phyloP scores from a whole-genome alignment of 1,284 basidiomycete species.

The Bondarzewia mesenterica region DNA sequence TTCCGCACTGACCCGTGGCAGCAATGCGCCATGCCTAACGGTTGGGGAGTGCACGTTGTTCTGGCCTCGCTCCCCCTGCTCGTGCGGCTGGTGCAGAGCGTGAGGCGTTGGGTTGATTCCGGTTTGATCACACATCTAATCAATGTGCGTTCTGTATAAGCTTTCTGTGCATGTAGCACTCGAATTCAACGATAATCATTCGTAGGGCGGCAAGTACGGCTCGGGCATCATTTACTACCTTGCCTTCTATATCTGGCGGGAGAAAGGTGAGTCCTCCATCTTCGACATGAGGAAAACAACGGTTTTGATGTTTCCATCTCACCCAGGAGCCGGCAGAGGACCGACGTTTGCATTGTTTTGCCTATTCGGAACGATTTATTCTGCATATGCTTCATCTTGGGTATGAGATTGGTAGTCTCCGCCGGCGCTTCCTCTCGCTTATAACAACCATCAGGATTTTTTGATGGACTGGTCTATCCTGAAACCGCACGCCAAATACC shows the following conservation, averaged over 20 bases:
- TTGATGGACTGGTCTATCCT: slow-evolving; percentile 83
- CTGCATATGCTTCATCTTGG: slow-evolving; percentile 75
- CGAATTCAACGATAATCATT: background rate
- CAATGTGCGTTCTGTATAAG: slow-evolving; percentile 49
- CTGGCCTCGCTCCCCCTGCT: slow-evolving; percentile 47
- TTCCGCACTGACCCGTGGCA: slow-evolving; percentile 44
- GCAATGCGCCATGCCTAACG: slow-evolving; percentile 28
- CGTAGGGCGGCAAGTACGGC: slow-evolving; percentile 68
- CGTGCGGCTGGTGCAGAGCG: slow-evolving; percentile 3
- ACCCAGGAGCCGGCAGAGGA: slow-evolving; percentile 20
- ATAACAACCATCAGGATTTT: slow-evolving; percentile 42
- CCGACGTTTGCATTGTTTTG: slow-evolving; percentile 46
- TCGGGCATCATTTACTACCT: slow-evolving; percentile 56
- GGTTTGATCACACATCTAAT: slow-evolving; percentile 71
- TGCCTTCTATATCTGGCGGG: slow-evolving; percentile 70
- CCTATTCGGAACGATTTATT: slow-evolving; percentile 58
- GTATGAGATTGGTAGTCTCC: slow-evolving; percentile 31
- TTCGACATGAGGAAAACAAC: background rate
- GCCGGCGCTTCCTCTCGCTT: background rate
- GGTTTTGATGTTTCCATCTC: slow-evolving; percentile 9
- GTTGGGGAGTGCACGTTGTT: slow-evolving; percentile 56
- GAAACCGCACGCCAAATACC: slow-evolving; percentile 45
- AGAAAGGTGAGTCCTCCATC: slow-evolving; percentile 37
- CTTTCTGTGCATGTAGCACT: background rate
- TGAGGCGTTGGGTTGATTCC: slow-evolving; percentile 44